Evolutionary conservation across 306 rosid genomes (phyloP), one percentile per base, ranked within the genome.

Genomic region (Cucumis hystrix): DNA sequence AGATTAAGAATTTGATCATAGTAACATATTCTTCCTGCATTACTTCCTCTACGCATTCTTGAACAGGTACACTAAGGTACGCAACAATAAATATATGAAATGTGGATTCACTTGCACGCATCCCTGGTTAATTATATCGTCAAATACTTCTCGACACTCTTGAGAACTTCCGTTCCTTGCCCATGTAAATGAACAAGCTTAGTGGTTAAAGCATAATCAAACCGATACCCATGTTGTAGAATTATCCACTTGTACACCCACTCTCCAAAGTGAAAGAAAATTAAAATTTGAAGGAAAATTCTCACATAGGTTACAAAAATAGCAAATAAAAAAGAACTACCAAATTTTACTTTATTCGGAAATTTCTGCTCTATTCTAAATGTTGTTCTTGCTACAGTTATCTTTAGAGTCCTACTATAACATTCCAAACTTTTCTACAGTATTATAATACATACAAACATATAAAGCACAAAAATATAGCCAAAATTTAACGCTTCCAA

Each of bases 231-330:
- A 78, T 77, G 80, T 25, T 89, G 94, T 77, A 87, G 91, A 95
- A 94, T 85, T 96, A 87, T 91, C 97, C 98, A 94, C 85, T 87
- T 91, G 93, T 94, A 94, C 55, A 94, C 98, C 98, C 90, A 30
- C 56, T 59, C 41, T 25, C 49, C 30, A 12, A 79, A 55, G 43
- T 74, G 23, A 76, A 79, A 23, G 25, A 23, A 23, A 23, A 23
- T 1, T 23, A 23, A 23, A 23, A 23, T 23, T 23, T 23, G 25
- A 23, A 23, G 25, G 41, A 55, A 52, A 41, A 41, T 41, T 63
- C 18, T 41, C 20, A 41, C 75, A 43, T 20, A 21, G 74, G 3
- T 40, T 66, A 10, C 6, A 37, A 39, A 49, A 66, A 66, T n/a
- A 64, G 47, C 47, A 30, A 4, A 64, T 60, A 23, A 25, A 25